Conservation (phyloP, 371 early-diverging fungal genomes). For the Actinomucor elegans region DNA sequence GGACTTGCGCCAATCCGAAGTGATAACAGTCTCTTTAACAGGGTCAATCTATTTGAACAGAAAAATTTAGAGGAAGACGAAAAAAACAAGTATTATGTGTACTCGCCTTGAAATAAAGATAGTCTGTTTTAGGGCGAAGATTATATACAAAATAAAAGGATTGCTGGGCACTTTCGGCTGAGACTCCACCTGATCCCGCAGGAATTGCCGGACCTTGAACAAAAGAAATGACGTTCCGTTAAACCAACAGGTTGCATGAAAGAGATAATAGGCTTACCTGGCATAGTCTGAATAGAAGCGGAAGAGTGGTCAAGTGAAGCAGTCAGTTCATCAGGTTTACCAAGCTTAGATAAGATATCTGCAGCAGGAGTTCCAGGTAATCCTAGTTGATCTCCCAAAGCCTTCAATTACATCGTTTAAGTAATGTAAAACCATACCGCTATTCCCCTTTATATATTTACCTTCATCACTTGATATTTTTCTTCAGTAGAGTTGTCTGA, state of each 20-base stretch:
- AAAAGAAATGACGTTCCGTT: background rate
- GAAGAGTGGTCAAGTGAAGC: constrained; percentile 24
- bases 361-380: constrained; percentile 45
- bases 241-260: constrained; percentile 5
- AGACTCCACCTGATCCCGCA: background rate
- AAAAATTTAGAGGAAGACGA: background rate
- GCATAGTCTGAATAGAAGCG: constrained; percentile 36
- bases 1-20: constrained; percentile 51
- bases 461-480: constrained; percentile 53
- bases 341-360: constrained; percentile 42
- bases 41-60: constrained; percentile 36
- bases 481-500: constrained; percentile 27
- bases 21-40: constrained; percentile 41
- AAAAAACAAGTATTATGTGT: background rate
- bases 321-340: constrained; percentile 55
- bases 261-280: constrained; percentile 30
- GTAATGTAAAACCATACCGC: no score
- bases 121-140: constrained; percentile 60
- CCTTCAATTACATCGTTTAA: no score
- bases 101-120: constrained; percentile 51
- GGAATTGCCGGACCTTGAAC: constrained; percentile 26
- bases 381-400: constrained; percentile 47
- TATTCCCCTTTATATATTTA: constrained; percentile 4
- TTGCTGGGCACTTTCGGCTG: constrained; percentile 4
- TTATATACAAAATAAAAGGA: constrained; percentile 55